Evolutionary conservation across 2,329 filamentous ascomycete genomes (phyloP).

Genomic region (Exophiala lecanii-corni): DNA sequence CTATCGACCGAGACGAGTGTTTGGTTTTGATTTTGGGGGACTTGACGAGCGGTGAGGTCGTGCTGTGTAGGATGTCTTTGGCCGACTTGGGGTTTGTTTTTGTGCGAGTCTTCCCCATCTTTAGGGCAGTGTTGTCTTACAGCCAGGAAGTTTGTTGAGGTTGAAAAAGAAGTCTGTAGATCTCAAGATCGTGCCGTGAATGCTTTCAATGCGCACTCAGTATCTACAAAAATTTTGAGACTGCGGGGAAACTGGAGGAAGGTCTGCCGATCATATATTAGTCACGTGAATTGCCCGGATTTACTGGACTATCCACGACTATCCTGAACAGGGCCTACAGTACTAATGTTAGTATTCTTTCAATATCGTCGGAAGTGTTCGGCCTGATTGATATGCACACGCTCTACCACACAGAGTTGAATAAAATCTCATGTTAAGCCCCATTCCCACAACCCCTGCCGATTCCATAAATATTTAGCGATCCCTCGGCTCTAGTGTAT

Average conservation of each 20-base stretch:
- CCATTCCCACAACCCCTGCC: no score
- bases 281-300: no score
- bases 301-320: no score
- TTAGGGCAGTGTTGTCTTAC: neutral
- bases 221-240: neutral
- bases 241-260: neutral
- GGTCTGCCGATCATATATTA: neutral
- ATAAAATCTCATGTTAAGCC: no score
- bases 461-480: no score
- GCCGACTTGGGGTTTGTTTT: slow-evolving; percentile 8
- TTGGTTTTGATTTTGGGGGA: slow-evolving; percentile 37
- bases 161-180: neutral
- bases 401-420: no score
- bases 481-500: no score
- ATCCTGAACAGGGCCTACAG: no score
- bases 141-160: neutral
- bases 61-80: slow-evolving; percentile 20
- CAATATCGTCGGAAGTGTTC: no score
- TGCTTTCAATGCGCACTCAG: neutral
- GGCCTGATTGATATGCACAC: no score
- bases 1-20: slow-evolving; percentile 47
- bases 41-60: slow-evolving; percentile 32
- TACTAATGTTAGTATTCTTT: no score
- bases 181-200: neutral
- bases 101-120: slow-evolving; percentile 19